Base-by-base conservation (phyloP, 345 rosid species). In the Passiflora organensis region DNA sequence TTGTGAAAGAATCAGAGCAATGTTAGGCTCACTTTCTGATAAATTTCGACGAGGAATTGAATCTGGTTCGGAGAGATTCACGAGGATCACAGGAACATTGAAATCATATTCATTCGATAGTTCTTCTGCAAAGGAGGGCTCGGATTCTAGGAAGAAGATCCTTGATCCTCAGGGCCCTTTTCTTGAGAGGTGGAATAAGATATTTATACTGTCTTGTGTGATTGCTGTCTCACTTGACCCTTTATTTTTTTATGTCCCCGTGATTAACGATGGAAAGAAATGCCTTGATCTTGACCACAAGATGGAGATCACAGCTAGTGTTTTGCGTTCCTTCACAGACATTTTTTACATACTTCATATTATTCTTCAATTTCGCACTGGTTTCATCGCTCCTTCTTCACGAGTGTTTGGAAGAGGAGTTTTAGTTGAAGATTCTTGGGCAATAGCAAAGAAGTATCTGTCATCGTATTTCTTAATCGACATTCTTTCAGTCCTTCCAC, bases 361-460 rank as follows among this genome's bases (percentile, higher is more conserved):
- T 23, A 53, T 80, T 55, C 81, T 86, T 67, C 86, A 83, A 53
- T 88, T 88, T 60, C 78, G 82, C 2, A 88, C 96, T 9, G 96
- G 86, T 53, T 85, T 78, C 51, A 68, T 88, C 6, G 74, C 94
- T 52, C 88, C 89, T 55, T 56, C 85, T 65, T 85, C 96, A 6
- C 82, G 94, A 25, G 91, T 83, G 1, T 81, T 85, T 25, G 94
- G 94, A 39, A 80, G 95, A 69, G 96, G 96, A 2, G 96, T 73
- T 49, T 56, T 89, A 65, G 72, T 82, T 6, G 77, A 82, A 19
- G 91, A 86, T 74, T 78, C 79, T 48, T 16, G 32, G 41, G 52
- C 62, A 1, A 78, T 89, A 28, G 82, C 86, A 0, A 32, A 45
- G n/a, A 77, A 76, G 62, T 88, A 88, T 34, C 17, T 88, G 34